Evolutionary conservation across 108 stramenopile genomes (phyloP).

Genomic region (Cyclotella choctawhatcheeana): DNA sequence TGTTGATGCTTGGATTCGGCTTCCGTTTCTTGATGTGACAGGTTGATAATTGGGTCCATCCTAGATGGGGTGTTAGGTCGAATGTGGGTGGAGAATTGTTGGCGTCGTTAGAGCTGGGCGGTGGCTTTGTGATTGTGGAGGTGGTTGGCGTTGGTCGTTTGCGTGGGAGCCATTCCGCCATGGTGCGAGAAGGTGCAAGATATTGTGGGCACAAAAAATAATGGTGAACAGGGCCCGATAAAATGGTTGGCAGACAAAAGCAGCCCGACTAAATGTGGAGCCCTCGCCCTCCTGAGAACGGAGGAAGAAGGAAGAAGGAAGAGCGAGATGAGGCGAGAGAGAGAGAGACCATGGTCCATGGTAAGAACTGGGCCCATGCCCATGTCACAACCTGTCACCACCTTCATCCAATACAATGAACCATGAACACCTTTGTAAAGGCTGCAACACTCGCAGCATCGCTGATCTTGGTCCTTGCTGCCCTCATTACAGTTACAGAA

Average conservation of each 20-base stretch:
- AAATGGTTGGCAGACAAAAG: not conserved
- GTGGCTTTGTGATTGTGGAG: not conserved
- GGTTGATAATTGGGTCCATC: slow-evolving; percentile 36
- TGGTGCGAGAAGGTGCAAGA: not conserved
- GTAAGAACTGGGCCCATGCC: not conserved
- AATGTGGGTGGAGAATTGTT: not conserved
- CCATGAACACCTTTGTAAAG: no score
- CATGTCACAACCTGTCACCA: not conserved
- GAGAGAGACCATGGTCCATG: not conserved
- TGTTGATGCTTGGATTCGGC: not conserved
- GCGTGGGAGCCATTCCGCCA: not conserved
- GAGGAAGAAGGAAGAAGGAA: not conserved
- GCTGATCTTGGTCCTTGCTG: no score
- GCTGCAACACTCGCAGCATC: no score
- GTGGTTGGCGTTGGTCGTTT: slow-evolving; percentile 4
- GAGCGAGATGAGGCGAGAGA: not conserved
- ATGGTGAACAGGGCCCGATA: not conserved
- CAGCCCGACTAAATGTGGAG: no score
- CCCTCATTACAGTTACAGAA: no score
- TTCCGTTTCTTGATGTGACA: slow-evolving; percentile 11
- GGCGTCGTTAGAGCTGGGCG: not conserved
- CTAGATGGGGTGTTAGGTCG: slow-evolving; percentile 12
- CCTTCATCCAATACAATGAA: not conserved
- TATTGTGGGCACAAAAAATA: not conserved
- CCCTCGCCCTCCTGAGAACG: no score